phyloP scores from a whole-genome alignment of 1,284 basidiomycete genomes.

The Fistulinella cinereoalba region DNA sequence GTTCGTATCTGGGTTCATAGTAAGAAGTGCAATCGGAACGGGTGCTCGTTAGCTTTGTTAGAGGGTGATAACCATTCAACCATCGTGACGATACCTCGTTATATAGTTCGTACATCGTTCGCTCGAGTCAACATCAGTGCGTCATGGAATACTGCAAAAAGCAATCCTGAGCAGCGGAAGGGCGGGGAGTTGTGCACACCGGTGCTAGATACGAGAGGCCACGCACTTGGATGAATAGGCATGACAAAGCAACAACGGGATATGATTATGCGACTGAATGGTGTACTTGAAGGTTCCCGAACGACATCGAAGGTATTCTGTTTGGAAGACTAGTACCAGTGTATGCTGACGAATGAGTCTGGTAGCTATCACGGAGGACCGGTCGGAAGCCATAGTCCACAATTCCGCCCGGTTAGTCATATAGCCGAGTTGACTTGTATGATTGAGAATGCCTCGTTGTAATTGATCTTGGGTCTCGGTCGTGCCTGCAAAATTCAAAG shows the following conservation, averaged over 20 bases:
- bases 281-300: slow-evolving; percentile 3
- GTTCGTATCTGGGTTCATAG: neutral
- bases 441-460: no score
- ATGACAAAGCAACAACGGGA: neutral
- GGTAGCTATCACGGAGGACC: no score
- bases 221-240: neutral
- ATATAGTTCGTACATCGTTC: slow-evolving; percentile 11
- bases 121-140: neutral
- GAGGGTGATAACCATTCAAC: neutral
- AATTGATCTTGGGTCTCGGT: no score
- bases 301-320: neutral
- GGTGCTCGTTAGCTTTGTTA: neutral
- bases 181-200: no score
- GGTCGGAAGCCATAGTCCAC: no score
- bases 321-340: neutral
- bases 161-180: slow-evolving; percentile 8
- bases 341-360: no score
- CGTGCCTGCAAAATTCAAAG: no score
- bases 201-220: no score
- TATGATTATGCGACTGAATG: no score
- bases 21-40: no score
- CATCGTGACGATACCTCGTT: neutral
- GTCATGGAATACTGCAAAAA: neutral
- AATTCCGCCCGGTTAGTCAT: no score
- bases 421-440: no score